A percentile compares a stretch with the other conserved stretches of the same genome.
Conservation (phyloP, 768 basidiomycete species). For the Sporobolomyces roseus region DNA sequence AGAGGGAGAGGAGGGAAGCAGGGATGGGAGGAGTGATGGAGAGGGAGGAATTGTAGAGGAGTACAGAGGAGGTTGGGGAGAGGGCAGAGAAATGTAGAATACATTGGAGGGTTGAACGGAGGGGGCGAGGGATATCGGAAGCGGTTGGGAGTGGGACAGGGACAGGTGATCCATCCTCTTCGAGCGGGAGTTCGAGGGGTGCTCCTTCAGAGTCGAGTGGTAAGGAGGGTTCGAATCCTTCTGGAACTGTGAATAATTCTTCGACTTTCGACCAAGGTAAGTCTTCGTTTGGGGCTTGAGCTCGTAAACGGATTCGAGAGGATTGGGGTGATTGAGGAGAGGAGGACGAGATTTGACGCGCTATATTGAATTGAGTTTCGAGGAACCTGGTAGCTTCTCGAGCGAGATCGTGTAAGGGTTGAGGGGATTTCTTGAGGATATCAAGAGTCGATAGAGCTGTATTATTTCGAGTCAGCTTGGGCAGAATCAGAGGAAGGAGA, state of each 20-base stretch:
- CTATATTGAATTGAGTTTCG: slow-evolving; percentile 35
- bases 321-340: too few relatives aligned
- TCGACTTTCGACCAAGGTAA: slow-evolving; percentile 28
- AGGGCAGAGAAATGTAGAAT: slow-evolving; percentile 16
- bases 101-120: slow-evolving; percentile 31
- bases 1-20: not conserved
- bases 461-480: not conserved
- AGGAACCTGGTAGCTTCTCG: slow-evolving; percentile 38
- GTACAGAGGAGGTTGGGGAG: not conserved
- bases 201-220: not conserved
- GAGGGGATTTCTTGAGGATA: slow-evolving; percentile 31
- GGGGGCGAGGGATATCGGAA: slow-evolving; percentile 27
- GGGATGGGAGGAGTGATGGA: slow-evolving; percentile 7
- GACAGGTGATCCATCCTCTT: slow-evolving; percentile 2
- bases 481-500: not conserved
- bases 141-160: slow-evolving; percentile 13
- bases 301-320: slow-evolving; percentile 15
- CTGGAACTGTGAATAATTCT: slow-evolving; percentile 6
- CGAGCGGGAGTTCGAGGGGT: not conserved
- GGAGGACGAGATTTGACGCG: slow-evolving; percentile 10
- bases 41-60: slow-evolving; percentile 16
- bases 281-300: slow-evolving; percentile 28
- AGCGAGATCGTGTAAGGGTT: slow-evolving; percentile 24
- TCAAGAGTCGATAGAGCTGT: slow-evolving; percentile 38
- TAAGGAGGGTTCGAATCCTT: slow-evolving; percentile 10